Conservation (phyloP, 2,329 filamentous ascomycete genomes). For the Diaporthe citrichinensis region DNA sequence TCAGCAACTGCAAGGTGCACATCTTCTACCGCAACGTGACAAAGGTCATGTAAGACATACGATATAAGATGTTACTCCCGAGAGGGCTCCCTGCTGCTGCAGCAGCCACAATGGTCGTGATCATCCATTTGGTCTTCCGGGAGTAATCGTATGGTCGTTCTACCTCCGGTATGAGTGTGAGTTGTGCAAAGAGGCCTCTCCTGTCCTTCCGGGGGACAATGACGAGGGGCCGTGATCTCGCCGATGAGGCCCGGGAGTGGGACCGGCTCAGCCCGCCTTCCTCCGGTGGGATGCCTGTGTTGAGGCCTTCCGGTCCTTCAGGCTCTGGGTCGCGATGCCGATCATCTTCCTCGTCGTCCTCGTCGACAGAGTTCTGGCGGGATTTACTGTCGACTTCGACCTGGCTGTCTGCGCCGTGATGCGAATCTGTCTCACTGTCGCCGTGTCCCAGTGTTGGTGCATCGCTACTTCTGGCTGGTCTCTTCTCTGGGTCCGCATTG, state of each 20-base stretch:
- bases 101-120: slow-evolving; percentile 83
- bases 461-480: background rate
- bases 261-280: slow-evolving; percentile 25
- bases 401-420: slow-evolving; percentile 19
- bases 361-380: background rate
- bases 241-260: slow-evolving; percentile 55
- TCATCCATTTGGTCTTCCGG: slow-evolving; percentile 83
- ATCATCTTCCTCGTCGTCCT: slow-evolving; percentile 40
- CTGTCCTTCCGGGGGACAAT: slow-evolving; percentile 65
- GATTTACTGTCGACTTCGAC: slow-evolving; percentile 11
- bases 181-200: slow-evolving; percentile 79
- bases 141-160: slow-evolving; percentile 81
- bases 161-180: slow-evolving; percentile 84
- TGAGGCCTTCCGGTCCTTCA: slow-evolving; percentile 38
- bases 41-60: slow-evolving; percentile 60
- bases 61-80: slow-evolving; percentile 87
- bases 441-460: background rate
- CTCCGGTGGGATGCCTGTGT: slow-evolving; percentile 31
- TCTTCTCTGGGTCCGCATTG: background rate
- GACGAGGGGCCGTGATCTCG: slow-evolving; percentile 53
- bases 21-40: background rate
- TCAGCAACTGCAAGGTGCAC: background rate
- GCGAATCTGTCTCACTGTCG: slow-evolving; percentile 27
- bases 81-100: slow-evolving; percentile 85
- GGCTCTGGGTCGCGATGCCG: slow-evolving; percentile 38